phyloP scores from a whole-genome alignment of 2,329 filamentous ascomycete species.

The Atkinsonella texensis region DNA sequence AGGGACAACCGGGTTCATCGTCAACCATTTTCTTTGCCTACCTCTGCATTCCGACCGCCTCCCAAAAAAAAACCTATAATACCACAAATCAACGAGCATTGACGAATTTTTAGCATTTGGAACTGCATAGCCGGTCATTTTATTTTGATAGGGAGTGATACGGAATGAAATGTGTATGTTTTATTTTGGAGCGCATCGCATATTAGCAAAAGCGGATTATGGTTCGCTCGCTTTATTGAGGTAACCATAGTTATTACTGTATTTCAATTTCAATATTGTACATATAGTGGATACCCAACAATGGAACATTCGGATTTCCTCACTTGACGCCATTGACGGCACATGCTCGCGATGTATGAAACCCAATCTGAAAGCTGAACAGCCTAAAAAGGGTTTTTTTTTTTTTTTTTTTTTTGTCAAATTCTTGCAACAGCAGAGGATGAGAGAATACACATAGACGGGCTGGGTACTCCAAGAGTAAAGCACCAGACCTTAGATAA shows the following conservation, averaged over 20 bases:
- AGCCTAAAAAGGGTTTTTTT: too few relatives aligned
- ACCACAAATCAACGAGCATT: neutral
- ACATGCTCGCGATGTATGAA: too few relatives aligned
- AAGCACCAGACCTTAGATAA: too few relatives aligned
- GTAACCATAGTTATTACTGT: neutral
- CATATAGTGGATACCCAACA: slow-evolving; percentile 3
- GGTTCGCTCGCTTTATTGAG: neutral
- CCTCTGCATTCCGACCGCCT: too few relatives aligned
- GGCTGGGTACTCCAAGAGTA: neutral
- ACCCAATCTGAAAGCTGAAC: too few relatives aligned
- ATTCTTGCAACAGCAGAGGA: neutral
- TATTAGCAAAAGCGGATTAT: neutral
- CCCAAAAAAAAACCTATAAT: neutral
- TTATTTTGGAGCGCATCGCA: neutral
- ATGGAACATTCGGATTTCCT: neutral
- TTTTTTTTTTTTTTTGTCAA: too few relatives aligned
- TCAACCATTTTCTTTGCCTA: too few relatives aligned
- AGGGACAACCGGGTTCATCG: too few relatives aligned
- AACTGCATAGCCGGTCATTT: neutral
- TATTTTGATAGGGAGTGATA: neutral
- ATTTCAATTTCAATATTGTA: neutral
- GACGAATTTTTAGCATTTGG: neutral
- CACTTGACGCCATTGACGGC: neutral
- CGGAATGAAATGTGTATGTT: neutral
- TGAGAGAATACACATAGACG: too few relatives aligned